phyloP scores from a whole-genome alignment of 257 asterid genomes.

The Cynanchum wilfordii region DNA sequence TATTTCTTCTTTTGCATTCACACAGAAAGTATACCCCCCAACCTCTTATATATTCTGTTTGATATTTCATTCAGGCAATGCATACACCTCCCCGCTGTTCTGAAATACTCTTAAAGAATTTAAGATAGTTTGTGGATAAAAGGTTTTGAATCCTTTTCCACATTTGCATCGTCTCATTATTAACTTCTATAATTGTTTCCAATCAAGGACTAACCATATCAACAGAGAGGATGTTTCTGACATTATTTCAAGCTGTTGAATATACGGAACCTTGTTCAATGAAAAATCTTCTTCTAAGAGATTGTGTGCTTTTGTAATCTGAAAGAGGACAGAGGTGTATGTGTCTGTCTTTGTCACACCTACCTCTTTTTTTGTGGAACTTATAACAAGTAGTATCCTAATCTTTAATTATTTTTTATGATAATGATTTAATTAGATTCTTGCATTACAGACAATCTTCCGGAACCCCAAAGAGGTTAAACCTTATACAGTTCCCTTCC shows the following conservation, averaged over 20 bases:
- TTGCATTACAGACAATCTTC: constrained; percentile 71
- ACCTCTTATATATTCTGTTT: neutral
- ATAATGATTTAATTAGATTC: constrained; percentile 15
- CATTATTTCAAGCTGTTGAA: constrained; percentile 3
- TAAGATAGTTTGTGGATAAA: neutral
- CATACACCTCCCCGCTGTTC: neutral
- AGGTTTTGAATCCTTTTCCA: neutral
- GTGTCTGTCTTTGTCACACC: neutral
- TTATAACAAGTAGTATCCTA: neutral
- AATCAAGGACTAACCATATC: neutral
- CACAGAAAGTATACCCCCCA: neutral
- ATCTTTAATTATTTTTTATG: neutral
- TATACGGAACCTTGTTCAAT: neutral
- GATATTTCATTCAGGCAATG: neutral
- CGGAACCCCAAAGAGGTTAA: constrained; percentile 82
- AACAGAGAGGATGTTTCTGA: neutral
- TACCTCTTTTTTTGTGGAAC: neutral
- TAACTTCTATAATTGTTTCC: neutral
- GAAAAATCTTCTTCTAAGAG: neutral
- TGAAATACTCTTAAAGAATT: neutral
- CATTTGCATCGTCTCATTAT: neutral
- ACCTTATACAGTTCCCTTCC: constrained; percentile 69
- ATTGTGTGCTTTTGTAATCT: neutral
- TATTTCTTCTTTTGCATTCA: neutral
- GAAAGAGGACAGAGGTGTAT: neutral